A percentile compares a stretch with the other conserved stretches of the same genome.
phyloP scores from a whole-genome alignment of 2,329 filamentous ascomycete genomes.

The Diaporthe ilicicola region DNA sequence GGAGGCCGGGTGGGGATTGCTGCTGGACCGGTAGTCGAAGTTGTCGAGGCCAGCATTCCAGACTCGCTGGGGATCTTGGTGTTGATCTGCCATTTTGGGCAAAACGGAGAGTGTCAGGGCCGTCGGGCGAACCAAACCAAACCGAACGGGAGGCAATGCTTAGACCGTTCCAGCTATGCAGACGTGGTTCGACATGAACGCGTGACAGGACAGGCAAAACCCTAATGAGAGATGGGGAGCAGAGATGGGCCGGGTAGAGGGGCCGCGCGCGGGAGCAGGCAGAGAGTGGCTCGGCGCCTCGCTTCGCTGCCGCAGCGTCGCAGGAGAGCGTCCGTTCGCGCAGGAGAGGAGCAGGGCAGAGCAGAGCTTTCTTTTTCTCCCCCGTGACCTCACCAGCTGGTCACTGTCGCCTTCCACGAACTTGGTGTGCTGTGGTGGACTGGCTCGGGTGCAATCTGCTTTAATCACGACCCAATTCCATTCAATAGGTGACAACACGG shows the following conservation, averaged over 20 bases:
- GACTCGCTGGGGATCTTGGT: constrained; percentile 34
- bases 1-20: constrained; percentile 29
- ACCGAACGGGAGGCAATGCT: constrained; percentile 24
- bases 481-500: constrained; percentile 1
- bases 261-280: constrained; percentile 14
- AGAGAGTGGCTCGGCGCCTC: constrained; percentile 18
- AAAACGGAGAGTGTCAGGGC: constrained; percentile 21
- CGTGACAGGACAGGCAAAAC: constrained; percentile 34
- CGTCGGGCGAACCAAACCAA: constrained; percentile 19
- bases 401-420: background rate
- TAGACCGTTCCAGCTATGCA: constrained; percentile 45
- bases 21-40: constrained; percentile 31
- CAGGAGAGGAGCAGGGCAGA: background rate
- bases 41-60: constrained; percentile 31
- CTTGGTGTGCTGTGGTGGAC: background rate
- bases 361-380: background rate
- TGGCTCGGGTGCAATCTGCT: background rate
- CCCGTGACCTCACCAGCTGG: background rate
- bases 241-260: constrained; percentile 31
- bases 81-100: constrained; percentile 43
- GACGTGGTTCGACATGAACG: constrained; percentile 46
- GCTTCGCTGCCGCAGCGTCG: constrained; percentile 16
- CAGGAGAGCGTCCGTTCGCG: constrained; percentile 15
- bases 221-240: constrained; percentile 36
- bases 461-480: constrained; percentile 4